Base-by-base conservation (phyloP, 495 filamentous ascomycete genomes). In the Penicillium argentinense region DNA sequence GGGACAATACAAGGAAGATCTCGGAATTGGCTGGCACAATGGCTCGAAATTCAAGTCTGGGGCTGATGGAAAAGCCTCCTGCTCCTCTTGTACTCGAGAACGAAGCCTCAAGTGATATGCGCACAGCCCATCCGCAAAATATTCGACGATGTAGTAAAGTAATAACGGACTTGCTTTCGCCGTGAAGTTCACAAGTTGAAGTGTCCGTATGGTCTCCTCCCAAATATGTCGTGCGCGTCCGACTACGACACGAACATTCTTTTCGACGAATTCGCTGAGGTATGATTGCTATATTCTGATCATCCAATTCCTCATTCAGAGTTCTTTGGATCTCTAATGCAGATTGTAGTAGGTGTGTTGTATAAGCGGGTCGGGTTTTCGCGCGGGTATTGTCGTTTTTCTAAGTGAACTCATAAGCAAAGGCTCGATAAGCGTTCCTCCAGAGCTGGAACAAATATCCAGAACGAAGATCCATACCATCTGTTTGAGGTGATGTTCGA, bases 181-280 rank as follows among this genome's bases (percentile, higher is more conserved):
- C 17, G 29, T 45, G 42, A 34, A 33, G 27, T 7, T 33, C 16
- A 34, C 42, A 45, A 42, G 42, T 11, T 24, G 28, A 21, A 25
- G 28, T 14, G 18, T 14, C 12, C 3, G 22, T 39, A 13, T n/a
- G 34, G 14, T 23, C 44, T 23, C 44, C 39, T 21, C 34, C 23
- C n/a, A 12, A 22, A 11, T 19, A 39, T 23, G 24, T 30, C 12
- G 24, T 32, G 25, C n/a, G n/a, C n/a, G n/a, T n/a, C n/a, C n/a
- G n/a, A n/a, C n/a, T n/a, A n/a, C 24, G 16, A 39, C 44, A 39
- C 32, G 44, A 47, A 23, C 44, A 47, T 47, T 28, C 29, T 28
- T 4, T 46, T 38, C 43, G 23, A n/a, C 43, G 43, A 38, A 17
- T 27, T 11, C 27, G 30, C 43, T 34, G 41, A 44, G 43, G 28